These are phyloP conservation scores for Geoglossum cookeanum DNA, from an alignment of 2,329 filamentous ascomycete genomes.

Conservation along the genomic window DNA sequence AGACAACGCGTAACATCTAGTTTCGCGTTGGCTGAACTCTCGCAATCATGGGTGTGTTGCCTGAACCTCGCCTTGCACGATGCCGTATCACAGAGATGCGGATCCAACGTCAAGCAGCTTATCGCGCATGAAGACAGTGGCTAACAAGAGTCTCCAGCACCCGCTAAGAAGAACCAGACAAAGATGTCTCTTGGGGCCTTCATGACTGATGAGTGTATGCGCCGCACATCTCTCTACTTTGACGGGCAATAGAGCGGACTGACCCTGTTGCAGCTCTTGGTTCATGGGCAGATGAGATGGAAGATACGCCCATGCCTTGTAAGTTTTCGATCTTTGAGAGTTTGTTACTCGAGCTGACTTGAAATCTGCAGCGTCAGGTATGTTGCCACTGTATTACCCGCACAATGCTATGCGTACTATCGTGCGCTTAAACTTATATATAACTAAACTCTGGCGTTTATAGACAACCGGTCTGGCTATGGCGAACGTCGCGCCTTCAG, in stretches of 20 bases:
- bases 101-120: conserved; percentile 4
- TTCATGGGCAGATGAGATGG: conserved; percentile 98
- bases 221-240: conserved; percentile 5
- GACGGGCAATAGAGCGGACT: background rate
- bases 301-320: conserved; percentile 62
- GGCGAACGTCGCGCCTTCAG: conserved; percentile 31
- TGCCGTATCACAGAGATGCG: conserved; percentile 7
- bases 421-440: background rate
- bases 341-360: conserved; percentile 11
- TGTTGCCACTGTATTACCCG: background rate
- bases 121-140: conserved; percentile 5
- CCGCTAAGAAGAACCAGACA: conserved; percentile 81
- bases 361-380: conserved; percentile 4
- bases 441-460: conserved; percentile 12
- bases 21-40: conserved; percentile 26
- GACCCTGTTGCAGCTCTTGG: conserved; percentile 40
- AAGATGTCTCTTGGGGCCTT: conserved; percentile 98
- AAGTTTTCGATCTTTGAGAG: conserved; percentile 22
- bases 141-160: conserved; percentile 39
- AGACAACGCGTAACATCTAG: conserved; percentile 16
- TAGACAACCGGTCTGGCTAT: conserved; percentile 26
- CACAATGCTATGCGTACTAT: background rate
- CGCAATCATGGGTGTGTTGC: conserved; percentile 42
- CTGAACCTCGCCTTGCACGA: conserved; percentile 5
- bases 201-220: conserved; percentile 76